These are phyloP conservation scores for Adansonia rubrostipa DNA, from an alignment of 441 rosid species.

Conservation along the genomic window DNA sequence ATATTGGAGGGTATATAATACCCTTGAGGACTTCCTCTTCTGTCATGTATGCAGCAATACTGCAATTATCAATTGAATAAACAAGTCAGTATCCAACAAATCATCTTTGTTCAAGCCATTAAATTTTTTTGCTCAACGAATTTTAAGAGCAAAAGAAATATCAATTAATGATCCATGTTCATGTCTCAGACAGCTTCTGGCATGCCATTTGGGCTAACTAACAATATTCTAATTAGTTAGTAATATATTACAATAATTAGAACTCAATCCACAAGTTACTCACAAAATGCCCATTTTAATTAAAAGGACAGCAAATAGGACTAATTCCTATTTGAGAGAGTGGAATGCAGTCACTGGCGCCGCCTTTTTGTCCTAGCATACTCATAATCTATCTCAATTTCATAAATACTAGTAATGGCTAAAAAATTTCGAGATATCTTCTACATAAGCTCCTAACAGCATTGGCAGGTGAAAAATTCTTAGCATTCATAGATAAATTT, in stretches of 20 bases:
- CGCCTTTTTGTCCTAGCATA: background rate
- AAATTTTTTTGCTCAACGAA: background rate
- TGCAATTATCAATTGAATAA: constrained; percentile 41
- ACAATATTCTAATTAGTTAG: constrained; percentile 1
- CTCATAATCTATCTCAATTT: constrained; percentile 14
- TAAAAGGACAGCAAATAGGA: background rate
- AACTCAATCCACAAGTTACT: background rate
- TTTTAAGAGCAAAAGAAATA: background rate
- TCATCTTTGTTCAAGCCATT: constrained; percentile 5
- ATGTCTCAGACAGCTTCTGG: constrained; percentile 1
- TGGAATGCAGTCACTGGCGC: background rate
- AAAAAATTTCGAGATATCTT: background rate
- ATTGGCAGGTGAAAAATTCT: background rate
- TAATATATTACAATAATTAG: constrained; percentile 13
- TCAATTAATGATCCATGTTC: constrained; percentile 11
- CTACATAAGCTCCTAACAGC: background rate
- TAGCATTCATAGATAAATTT: background rate
- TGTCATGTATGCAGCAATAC: constrained; percentile 92
- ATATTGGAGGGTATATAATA: constrained; percentile 81
- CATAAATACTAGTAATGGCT: background rate
- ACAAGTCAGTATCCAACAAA: constrained; percentile 29
- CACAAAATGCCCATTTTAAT: constrained; percentile 9
- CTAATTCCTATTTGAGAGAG: background rate
- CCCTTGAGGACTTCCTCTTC: constrained; percentile 90
- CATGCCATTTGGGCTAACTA: background rate